These are phyloP conservation scores for Botrytis aclada DNA, from an alignment of 2,329 filamentous ascomycete species.

Conservation along the genomic window DNA sequence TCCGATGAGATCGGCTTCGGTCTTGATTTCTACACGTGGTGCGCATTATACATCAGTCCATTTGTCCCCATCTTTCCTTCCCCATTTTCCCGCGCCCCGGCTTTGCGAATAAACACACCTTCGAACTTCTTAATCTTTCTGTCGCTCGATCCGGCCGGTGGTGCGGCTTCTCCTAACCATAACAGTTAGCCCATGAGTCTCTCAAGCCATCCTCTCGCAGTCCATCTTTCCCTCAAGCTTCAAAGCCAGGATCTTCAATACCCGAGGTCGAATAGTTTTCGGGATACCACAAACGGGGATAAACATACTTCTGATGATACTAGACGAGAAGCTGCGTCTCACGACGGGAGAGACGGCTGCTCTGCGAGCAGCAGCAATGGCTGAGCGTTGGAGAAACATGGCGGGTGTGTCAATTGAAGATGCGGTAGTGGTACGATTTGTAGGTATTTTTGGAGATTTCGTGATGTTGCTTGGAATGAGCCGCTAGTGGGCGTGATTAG, in stretches of 20 bases:
- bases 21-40: constrained; percentile 71
- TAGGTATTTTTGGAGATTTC: constrained; percentile 13
- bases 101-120: constrained; percentile 26
- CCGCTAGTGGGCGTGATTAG: constrained; percentile 13
- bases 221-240: neutral
- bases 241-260: constrained; percentile 22
- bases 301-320: constrained; percentile 58
- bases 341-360: constrained; percentile 52
- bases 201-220: neutral
- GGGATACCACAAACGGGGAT: constrained; percentile 26
- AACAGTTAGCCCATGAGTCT: neutral
- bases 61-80: neutral
- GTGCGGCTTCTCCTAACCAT: constrained; percentile 32
- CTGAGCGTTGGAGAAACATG: constrained; percentile 66
- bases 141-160: constrained; percentile 26
- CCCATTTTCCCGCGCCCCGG: neutral
- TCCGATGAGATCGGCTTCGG: constrained; percentile 75
- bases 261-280: constrained; percentile 11
- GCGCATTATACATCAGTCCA: constrained; percentile 22
- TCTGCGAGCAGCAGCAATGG: constrained; percentile 58
- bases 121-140: constrained; percentile 38
- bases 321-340: constrained; percentile 59
- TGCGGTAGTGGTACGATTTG: constrained; percentile 22
- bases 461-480: constrained; percentile 14
- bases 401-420: constrained; percentile 30